Base-by-base conservation (phyloP, 306 rosid species). In the Potentilla sterilis region DNA sequence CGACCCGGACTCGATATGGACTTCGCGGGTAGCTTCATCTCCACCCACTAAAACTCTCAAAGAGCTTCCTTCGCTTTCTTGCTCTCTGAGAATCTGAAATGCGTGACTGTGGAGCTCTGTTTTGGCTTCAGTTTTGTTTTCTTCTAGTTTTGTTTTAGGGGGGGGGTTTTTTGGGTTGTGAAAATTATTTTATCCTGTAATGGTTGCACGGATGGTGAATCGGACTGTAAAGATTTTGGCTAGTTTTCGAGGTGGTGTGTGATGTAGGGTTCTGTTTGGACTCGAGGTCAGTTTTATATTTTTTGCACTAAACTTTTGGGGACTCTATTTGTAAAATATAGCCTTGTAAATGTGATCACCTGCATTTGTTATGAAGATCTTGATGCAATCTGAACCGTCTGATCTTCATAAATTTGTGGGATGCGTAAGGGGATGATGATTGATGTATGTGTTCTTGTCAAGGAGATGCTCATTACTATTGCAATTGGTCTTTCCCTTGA, bases 1-100 rank as follows among this genome's bases (percentile, higher is more conserved):
- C 97, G 83, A 57, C 89, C 87, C 14, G 98, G 96, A 80, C 98
- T 94, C 19, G 89, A 88, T 54, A 94, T 78, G 81, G 93, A 89
- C 81, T 86, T 94, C 4, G 91, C 43, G 6, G 87, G 72, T 34
- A 78, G 52, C 52, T 84, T 93, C 98, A 95, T 94, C 13, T 77
- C 61, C 1, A 24, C 7, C 6, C 32, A 34, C 62, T 41, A 59
- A 58, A 59, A 18, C 35, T 28, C 28, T 28, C 28, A 28, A 28
- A 28, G 28, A 28, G 28, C 28, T 28, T 28, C 28, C 28, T 28
- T 28, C 1, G 28, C 28, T 28, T 51, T 41, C 10, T 7, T 68
- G 2, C 59, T 24, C 78, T 51, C 48, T 48, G 64, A 18, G 1
- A 46, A 43, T 51, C 42, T 72, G 67, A 5, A 22, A 37, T 18